Conservation (phyloP, 2,329 filamentous ascomycete species). For the Salinomyces thailandicus region DNA sequence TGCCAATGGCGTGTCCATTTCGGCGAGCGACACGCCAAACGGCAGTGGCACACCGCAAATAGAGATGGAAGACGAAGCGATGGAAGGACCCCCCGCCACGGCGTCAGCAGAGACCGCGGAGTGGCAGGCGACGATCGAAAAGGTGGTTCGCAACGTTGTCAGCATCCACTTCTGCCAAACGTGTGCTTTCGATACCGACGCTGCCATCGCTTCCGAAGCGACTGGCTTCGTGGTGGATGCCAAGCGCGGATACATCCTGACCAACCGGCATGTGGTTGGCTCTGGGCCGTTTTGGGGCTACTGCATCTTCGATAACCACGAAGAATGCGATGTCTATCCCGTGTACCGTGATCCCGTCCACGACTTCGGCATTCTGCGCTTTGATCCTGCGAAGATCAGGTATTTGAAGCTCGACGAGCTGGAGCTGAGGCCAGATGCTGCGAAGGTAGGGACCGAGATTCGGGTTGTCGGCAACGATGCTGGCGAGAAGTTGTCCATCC, state of each 20-base stretch:
- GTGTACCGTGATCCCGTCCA: conserved; percentile 97
- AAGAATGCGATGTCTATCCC: conserved; percentile 86
- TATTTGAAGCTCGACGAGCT: conserved; percentile 87
- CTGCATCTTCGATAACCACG: conserved; percentile 97
- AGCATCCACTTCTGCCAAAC: conserved; percentile 99
- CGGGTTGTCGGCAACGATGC: conserved; percentile 97
- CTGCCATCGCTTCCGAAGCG: conserved; percentile 85
- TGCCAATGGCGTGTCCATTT: conserved; percentile 21
- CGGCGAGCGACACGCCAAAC: conserved; percentile 24
- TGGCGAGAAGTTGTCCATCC: conserved; percentile 93
- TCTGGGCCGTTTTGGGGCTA: conserved; percentile 96
- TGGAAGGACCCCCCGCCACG: conserved; percentile 38
- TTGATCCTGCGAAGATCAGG: conserved; percentile 91
- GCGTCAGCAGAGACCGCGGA: conserved; percentile 58
- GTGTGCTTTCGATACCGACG: conserved; percentile 94
- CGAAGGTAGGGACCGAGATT: conserved; percentile 83
- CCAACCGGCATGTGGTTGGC: conserved; percentile 72
- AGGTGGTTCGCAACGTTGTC: conserved; percentile 87
- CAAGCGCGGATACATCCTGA: conserved; percentile 61
- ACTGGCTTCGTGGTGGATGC: conserved; percentile 97
- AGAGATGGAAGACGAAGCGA: conserved; percentile 28
- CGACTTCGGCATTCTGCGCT: conserved; percentile 94
- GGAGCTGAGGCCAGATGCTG: conserved; percentile 71
- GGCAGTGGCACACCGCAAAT: conserved; percentile 21
- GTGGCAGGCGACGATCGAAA: conserved; percentile 93